Percentiles rank a stretch among this genome's conserved stretches.
Evolutionary conservation across 1,284 basidiomycete species (phyloP).

Genomic region (Phlebopus sp.): DNA sequence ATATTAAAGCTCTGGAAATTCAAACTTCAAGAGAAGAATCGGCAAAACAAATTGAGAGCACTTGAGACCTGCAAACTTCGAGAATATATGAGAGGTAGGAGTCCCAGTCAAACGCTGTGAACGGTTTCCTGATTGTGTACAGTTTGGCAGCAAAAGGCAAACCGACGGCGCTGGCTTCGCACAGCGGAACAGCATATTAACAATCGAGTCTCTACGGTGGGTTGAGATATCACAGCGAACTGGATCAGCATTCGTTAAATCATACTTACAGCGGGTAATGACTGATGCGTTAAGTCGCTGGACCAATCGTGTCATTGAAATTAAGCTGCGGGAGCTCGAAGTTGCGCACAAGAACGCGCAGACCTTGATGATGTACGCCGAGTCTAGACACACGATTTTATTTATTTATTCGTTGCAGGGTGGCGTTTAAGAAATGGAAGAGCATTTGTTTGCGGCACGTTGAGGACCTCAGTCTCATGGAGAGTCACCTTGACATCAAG

Average conservation of each 20-base stretch:
- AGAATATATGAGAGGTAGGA: conserved; percentile 48
- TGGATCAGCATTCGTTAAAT: conserved; percentile 5
- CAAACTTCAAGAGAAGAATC: conserved; percentile 46
- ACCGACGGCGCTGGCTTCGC: conserved; percentile 22
- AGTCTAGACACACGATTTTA: background rate
- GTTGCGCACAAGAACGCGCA: conserved; percentile 50
- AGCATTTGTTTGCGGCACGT: conserved; percentile 54
- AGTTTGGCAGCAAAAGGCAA: conserved; percentile 49
- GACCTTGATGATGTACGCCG: conserved; percentile 46
- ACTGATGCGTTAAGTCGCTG: conserved; percentile 49
- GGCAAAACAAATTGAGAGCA: conserved; percentile 45
- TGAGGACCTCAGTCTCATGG: conserved; percentile 72
- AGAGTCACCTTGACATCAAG: conserved; percentile 76
- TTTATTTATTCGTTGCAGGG: conserved; percentile 34
- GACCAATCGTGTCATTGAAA: conserved; percentile 69
- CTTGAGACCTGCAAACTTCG: conserved; percentile 40
- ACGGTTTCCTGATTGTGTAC: conserved; percentile 12
- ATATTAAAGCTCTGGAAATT: conserved; percentile 54
- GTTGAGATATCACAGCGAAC: conserved; percentile 3
- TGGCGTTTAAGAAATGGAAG: conserved; percentile 68
- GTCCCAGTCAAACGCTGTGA: conserved; percentile 4
- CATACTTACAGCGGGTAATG: conserved; percentile 49
- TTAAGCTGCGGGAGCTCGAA: conserved; percentile 69
- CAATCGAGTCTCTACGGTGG: conserved; percentile 16
- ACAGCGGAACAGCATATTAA: conserved; percentile 28